Evolutionary conservation across 768 basidiomycete species (phyloP).

Genomic region (Leccinum subgranulosum): DNA sequence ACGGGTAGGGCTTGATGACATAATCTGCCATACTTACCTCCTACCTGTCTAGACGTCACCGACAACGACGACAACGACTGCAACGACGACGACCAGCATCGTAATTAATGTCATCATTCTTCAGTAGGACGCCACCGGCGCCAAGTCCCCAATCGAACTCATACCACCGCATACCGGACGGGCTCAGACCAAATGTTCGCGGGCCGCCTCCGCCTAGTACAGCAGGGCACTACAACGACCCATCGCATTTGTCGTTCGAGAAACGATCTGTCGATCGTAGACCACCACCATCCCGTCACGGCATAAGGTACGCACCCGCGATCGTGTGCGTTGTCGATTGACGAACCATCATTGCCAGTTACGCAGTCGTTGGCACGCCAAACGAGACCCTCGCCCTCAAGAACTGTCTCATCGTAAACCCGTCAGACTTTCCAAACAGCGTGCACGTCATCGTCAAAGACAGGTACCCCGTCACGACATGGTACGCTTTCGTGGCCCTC

Average conservation of each 20-base stretch:
- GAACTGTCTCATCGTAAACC: conserved; percentile 80
- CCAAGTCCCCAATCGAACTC: conserved; percentile 34
- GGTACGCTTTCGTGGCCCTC: conserved; percentile 43
- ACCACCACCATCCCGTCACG: conserved; percentile 33
- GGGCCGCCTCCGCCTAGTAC: conserved; percentile 32
- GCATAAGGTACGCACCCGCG: conserved; percentile 21
- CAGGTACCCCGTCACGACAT: conserved; percentile 65
- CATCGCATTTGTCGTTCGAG: conserved; percentile 47
- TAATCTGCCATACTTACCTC: neutral
- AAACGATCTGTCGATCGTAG: conserved; percentile 45
- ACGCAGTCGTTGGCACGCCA: conserved; percentile 57
- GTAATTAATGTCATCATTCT: conserved; percentile 37
- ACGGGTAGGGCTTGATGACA: neutral
- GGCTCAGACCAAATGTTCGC: conserved; percentile 34
- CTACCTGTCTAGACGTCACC: no score
- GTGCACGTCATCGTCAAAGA: conserved; percentile 78
- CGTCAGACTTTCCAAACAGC: conserved; percentile 68
- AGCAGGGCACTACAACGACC: conserved; percentile 52
- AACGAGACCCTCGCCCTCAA: conserved; percentile 68
- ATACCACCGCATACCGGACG: conserved; percentile 44
- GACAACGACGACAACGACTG: no score
- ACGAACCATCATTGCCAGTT: conserved; percentile 34
- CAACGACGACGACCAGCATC: neutral
- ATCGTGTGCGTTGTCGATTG: neutral
- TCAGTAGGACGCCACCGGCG: conserved; percentile 36